Base-by-base conservation (phyloP, 192 early-diverging fungal genomes). In the Coemansia sp. region DNA sequence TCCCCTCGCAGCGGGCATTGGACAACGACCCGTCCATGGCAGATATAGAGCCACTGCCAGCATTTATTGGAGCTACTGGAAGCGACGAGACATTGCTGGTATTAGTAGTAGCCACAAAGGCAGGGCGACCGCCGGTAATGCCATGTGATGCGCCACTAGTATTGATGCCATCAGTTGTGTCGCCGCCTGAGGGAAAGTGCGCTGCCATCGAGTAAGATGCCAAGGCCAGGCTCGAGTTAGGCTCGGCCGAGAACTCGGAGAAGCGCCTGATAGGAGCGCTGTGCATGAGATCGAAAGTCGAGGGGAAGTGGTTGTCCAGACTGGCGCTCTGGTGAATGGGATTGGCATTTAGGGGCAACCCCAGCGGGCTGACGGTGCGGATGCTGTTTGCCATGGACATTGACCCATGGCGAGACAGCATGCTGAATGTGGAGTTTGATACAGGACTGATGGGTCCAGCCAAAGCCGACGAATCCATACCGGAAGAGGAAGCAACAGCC, bases 341-440 rank as follows among this genome's bases (percentile, higher is more conserved):
- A 32, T 73, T 73, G 29, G 73, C 62, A 29, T 34, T 69, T 19
- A 82, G 58, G 12, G 79, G 65, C 61, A 76, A 63, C 2, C 79
- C 71, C 15, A 76, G 71, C 31, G 79, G 79, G 65, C 79, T 82
- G 53, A 74, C 69, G 4, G 74, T 71, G 61, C 79, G 70, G 68
- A 71, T 70, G 68, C 59, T 71, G 48, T 55, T 67, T 38, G 69
- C 39, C 13, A 75, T 58, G 10, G 78, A 81, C 19, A 81, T 55
- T 1, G 78, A 81, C 4, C 78, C 78, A 38, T 81, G 66, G 15
- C 78, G 74, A n/a, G 78, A 73, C 5, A 82, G 71, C 71, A 82
- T 68, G 69, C 71, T 62, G 34, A 72, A 67, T 27, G 61, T 70
- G 22, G 79, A 70, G 8, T 63, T 53, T 2, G 78, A 75, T 15